Conservation (phyloP, 176 grass and related monocot genomes). For the Juncus inflexus region DNA sequence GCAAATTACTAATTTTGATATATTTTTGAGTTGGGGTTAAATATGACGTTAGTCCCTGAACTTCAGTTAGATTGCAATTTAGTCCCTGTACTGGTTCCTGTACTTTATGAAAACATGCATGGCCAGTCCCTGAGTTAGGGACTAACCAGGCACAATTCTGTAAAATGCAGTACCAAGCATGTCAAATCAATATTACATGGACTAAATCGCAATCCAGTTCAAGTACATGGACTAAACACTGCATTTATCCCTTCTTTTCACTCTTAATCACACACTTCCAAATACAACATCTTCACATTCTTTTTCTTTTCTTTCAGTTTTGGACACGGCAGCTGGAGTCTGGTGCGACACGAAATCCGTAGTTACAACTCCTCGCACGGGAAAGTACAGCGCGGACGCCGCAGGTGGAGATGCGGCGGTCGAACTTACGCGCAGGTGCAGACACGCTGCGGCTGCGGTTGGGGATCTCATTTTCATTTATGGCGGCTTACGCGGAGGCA, state of each 20-base stretch:
- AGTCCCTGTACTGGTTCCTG: too few relatives aligned
- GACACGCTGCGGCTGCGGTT: constrained; percentile 91
- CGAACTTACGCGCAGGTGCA: constrained; percentile 82
- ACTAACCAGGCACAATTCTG: too few relatives aligned
- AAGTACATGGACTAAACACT: too few relatives aligned
- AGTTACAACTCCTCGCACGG: constrained; percentile 89
- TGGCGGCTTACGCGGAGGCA: constrained; percentile 93
- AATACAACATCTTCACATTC: neutral
- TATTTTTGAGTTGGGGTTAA: constrained; percentile 4
- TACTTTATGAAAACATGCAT: too few relatives aligned
- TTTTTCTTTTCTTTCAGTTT: constrained; percentile 51
- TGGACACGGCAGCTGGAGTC: constrained; percentile 97
- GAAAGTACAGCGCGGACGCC: constrained; percentile 89
- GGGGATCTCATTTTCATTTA: constrained; percentile 97
- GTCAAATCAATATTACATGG: too few relatives aligned
- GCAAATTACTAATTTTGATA: constrained; percentile 11
- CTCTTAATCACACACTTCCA: constrained; percentile 2
- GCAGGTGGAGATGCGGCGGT: constrained; percentile 91
- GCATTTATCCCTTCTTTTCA: too few relatives aligned
- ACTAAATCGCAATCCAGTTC: too few relatives aligned
- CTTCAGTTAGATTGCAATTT: too few relatives aligned
- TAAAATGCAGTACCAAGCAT: too few relatives aligned
- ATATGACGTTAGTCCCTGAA: too few relatives aligned
- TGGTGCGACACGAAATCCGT: constrained; percentile 96
- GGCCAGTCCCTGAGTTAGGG: too few relatives aligned